Conservation (phyloP, 345 rosid species). For the Murraya paniculata region DNA sequence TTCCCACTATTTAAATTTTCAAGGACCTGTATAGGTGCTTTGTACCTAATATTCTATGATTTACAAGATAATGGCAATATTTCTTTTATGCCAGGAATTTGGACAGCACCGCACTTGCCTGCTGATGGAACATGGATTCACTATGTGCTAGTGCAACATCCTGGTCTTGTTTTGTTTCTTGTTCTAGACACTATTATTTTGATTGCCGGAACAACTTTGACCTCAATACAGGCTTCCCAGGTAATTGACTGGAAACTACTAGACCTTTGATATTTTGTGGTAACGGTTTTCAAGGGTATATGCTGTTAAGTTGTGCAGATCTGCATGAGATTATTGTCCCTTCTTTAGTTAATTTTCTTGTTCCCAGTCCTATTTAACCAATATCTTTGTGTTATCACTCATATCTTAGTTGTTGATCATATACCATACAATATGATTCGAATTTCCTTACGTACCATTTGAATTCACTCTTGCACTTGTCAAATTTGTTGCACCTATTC, state of each 20-base stretch:
- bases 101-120: constrained; percentile 44
- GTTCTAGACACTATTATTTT: constrained; percentile 50
- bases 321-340: background rate
- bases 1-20: background rate
- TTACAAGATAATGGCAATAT: background rate
- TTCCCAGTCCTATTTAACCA: background rate
- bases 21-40: background rate
- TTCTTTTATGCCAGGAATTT: constrained; percentile 53
- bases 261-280: background rate
- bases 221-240: constrained; percentile 68
- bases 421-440: background rate
- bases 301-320: background rate
- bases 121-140: constrained; percentile 58
- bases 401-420: background rate
- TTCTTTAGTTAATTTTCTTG: background rate
- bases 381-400: background rate
- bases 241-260: constrained; percentile 28
- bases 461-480: too few species aligned
- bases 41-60: constrained; percentile 1
- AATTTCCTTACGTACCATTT: too few species aligned
- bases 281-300: background rate
- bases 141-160: constrained; percentile 54
- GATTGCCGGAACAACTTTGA: constrained; percentile 58
- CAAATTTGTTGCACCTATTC: background rate
- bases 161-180: constrained; percentile 62